These are phyloP conservation scores for Lepraria neglecta DNA, from an alignment of 495 filamentous ascomycete genomes.

Conservation along the genomic window DNA sequence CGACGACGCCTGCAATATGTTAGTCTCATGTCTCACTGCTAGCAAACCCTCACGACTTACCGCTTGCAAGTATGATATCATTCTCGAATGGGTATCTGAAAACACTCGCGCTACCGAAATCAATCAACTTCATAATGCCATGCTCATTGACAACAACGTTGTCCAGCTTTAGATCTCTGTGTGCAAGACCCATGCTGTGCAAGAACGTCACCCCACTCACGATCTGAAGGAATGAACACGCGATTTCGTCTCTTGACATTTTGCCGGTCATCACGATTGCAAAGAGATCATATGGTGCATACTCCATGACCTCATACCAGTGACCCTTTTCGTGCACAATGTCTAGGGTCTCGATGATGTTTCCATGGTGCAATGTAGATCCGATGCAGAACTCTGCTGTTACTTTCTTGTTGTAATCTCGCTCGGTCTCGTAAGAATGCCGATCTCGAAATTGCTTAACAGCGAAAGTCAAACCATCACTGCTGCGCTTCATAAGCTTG, in stretches of 20 bases:
- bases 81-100: slow-evolving; percentile 97
- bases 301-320: slow-evolving; percentile 99
- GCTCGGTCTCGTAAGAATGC: slow-evolving; percentile 87
- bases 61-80: slow-evolving; percentile 76
- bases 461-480: slow-evolving; percentile 86
- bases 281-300: slow-evolving; percentile 95
- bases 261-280: slow-evolving; percentile 99
- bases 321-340: slow-evolving; percentile 90
- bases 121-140: slow-evolving; percentile 99
- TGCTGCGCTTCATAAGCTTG: slow-evolving; percentile 83
- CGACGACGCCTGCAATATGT: slow-evolving; percentile 70
- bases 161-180: slow-evolving; percentile 94
- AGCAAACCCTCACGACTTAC: slow-evolving; percentile 47
- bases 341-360: slow-evolving; percentile 96
- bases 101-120: slow-evolving; percentile 96
- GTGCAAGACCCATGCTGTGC: slow-evolving; percentile 91
- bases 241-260: slow-evolving; percentile 87
- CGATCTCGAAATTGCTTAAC: slow-evolving; percentile 95
- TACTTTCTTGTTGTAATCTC: slow-evolving; percentile 96
- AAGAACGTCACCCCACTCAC: slow-evolving; percentile 95
- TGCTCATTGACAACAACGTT: slow-evolving; percentile 96
- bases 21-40: slow-evolving; percentile 20
- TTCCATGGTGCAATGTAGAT: slow-evolving; percentile 93
- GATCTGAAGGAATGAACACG: slow-evolving; percentile 89
- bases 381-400: slow-evolving; percentile 99